Evolutionary conservation across 768 basidiomycete genomes (phyloP), one percentile per base, ranked within the genome.

Genomic region (Mycena haematopus): DNA sequence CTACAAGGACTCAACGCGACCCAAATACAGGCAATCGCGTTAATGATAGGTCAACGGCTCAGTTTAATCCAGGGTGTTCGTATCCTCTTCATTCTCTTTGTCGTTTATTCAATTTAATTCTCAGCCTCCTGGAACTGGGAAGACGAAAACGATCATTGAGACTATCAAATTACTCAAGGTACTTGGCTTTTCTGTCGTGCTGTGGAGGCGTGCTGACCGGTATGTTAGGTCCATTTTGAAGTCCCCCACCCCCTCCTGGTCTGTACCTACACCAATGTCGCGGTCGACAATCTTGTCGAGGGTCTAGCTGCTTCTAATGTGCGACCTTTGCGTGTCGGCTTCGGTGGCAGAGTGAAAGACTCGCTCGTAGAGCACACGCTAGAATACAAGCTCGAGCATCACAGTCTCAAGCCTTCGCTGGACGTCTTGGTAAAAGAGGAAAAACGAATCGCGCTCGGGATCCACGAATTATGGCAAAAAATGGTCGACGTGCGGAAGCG

Each of bases 251-350:
- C 94, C 1, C 79, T 96, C 42, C 84, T 98, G 15, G 90, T 96
- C n/a, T 93, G 92, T 73, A 95, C 95, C 0, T 96, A 92, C 71
- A 97, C 96, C 42, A 96, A 97, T 68, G 92, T 87, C 21, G 95
- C 96, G 0, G 93, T 96, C 21, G 95, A 97, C 72, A 93, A 96
- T 67, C 86, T 97, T 10, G 86, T 95, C 38, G 88, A 90, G 70
- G 91, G 91, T 0, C 79, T 95, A 25, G 80, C 79, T 10, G 74
- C 76, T 8, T 78, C 82, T 1, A 85, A 86, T 4, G 73, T 96
- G 49, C 87, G 86, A 64, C 89, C 95, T 1, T 76, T 96, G 1
- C 90, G 96, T 2, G 81, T 95, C 22, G 93, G 92, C 3, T 85
- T 81, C 46, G 80, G 78, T 13, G 85, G 84, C 24, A 83, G 83